Evolutionary conservation across 2,329 filamentous ascomycete species (phyloP).

Genomic region (Torrubiellomyces zombiae): DNA sequence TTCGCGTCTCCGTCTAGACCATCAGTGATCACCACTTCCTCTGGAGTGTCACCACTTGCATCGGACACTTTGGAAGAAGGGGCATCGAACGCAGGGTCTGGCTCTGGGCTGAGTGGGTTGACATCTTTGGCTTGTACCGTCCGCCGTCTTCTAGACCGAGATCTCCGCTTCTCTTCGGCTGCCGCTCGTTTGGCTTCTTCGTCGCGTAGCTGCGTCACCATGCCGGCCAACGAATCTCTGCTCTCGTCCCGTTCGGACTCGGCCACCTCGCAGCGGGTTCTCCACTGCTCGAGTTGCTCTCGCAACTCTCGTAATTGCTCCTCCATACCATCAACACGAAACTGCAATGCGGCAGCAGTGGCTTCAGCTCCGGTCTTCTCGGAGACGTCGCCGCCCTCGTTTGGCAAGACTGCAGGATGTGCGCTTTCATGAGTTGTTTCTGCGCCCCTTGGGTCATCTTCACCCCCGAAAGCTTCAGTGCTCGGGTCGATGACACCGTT

Average conservation of each 20-base stretch:
- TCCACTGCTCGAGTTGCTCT: conserved; percentile 63
- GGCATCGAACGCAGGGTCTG: too few species aligned
- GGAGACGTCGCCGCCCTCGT: too few species aligned
- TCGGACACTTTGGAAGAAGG: too few species aligned
- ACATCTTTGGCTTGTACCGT: too few species aligned
- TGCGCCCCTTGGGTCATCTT: conserved; percentile 5
- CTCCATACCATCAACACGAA: conserved; percentile 59
- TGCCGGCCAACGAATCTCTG: conserved; percentile 64
- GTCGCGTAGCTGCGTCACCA: conserved; percentile 70
- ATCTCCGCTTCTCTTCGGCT: conserved; percentile 23
- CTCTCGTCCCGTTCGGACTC: conserved; percentile 60
- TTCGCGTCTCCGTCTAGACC: conserved; percentile 8
- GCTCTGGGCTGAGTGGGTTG: conserved; percentile 8
- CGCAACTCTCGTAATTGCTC: conserved; percentile 68
- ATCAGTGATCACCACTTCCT: conserved; percentile 6
- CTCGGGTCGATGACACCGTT: conserved; percentile 12
- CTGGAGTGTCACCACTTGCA: too few species aligned
- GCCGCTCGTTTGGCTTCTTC: conserved; percentile 34
- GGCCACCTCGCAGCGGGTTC: conserved; percentile 60
- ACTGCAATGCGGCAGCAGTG: conserved; percentile 28
- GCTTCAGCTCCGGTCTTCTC: conserved; percentile 7
- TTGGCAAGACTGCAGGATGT: too few species aligned
- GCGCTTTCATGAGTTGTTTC: too few species aligned
- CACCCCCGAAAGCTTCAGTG: conserved; percentile 9
- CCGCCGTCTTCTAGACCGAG: conserved; percentile 13